Conservation (phyloP, 2,329 filamentous ascomycete species). For the Talaromyces sp. region DNA sequence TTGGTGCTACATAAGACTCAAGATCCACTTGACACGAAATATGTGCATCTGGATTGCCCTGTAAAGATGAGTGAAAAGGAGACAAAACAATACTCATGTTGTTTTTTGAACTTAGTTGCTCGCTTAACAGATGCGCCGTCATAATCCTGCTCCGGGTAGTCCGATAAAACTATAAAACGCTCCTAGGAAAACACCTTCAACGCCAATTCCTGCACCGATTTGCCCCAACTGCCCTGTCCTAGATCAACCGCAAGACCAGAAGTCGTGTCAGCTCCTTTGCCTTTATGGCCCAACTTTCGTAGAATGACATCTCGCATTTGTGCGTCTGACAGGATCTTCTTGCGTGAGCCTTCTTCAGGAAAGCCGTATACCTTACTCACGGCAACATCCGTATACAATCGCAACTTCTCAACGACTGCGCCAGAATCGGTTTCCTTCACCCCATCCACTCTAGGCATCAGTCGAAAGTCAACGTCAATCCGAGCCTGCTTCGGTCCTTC, state of each 20-base stretch:
- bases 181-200: constrained; percentile 15
- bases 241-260: constrained; percentile 24
- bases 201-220: constrained; percentile 24
- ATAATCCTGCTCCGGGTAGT: too few species aligned
- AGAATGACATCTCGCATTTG: constrained; percentile 37
- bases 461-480: constrained; percentile 41
- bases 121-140: neutral
- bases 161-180: too few species aligned
- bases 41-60: neutral
- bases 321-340: constrained; percentile 31
- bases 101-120: neutral
- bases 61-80: neutral
- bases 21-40: neutral
- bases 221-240: constrained; percentile 40
- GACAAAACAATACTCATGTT: neutral
- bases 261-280: constrained; percentile 21
- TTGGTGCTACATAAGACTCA: neutral
- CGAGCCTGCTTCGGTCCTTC: constrained; percentile 15
- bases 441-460: constrained; percentile 27
- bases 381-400: constrained; percentile 38
- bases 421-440: constrained; percentile 17
- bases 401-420: constrained; percentile 28
- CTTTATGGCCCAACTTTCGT: constrained; percentile 5
- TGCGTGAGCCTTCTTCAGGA: constrained; percentile 23
- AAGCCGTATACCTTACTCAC: constrained; percentile 44